Base-by-base conservation (phyloP, 2,329 filamentous ascomycete species). In the Trichophyton verrucosum region DNA sequence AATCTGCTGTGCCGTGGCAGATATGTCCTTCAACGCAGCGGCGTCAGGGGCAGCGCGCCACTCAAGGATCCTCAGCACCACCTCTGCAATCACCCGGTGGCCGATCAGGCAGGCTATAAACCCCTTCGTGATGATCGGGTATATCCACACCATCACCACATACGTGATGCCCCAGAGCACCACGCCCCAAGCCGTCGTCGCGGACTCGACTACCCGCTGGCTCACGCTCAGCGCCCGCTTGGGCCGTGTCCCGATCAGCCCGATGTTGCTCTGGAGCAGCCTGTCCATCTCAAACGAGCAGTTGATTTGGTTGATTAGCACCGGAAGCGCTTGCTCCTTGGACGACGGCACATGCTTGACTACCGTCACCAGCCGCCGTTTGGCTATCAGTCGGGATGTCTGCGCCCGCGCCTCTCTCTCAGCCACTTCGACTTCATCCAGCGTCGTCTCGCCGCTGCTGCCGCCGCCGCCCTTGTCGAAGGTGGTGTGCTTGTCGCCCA, bases 1-100 rank as follows among this genome's bases (percentile, higher is more conserved):
- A 40, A 99, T 86, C 74, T 99, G 94, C 72, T 99, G 94, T 24
- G 94, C 94, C 0, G 92, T 97, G 13, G 94, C 94, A 36, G 91
- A 97, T 51, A 97, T 85, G 71, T 99, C 94, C 72, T 97, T 97
- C 61, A 99, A 76, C 0, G 94, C 94, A 46, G 91, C 86, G 57
- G 86, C 86, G 47, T 87, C 86, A 6, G 89, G 87, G 55, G 86
- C 83, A 24, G 85, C 80, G 38, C 90, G 85, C 84, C 91, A 97
- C 74, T 97, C 92, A 11, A 99, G 78, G 30, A 96, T 72, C 22
- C 82, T 78, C 30, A 99, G 77, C 11, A 96, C 77, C 57, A 87
- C 78, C 72, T 99, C 94, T 20, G 89, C 92, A 49, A 86, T 80
- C 44, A 91, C 78, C 36, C 95, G 86, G 71, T 96, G 89, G 6